A percentile compares a stretch with the other conserved stretches of the same genome.
phyloP scores from a whole-genome alignment of 208 protist genomes.

The Acanthamoeba royreba region DNA sequence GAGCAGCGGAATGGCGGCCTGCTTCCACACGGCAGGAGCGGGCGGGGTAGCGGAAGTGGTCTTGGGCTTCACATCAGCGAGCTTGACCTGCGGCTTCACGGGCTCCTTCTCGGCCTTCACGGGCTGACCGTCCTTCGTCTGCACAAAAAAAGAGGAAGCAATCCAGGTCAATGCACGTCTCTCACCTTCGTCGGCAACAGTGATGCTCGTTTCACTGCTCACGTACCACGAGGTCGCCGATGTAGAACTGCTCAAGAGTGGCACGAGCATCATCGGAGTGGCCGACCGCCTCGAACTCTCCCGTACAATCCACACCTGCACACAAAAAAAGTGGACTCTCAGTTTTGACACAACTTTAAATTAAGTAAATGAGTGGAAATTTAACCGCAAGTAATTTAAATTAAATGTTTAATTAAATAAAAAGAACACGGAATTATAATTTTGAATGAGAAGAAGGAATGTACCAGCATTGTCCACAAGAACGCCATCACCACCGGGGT shows the following conservation, averaged over 20 bases:
- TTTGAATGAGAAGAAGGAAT: neutral
- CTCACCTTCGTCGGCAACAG: too few species aligned
- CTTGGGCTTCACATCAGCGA: neutral
- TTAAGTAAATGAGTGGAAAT: neutral
- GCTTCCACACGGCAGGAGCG: neutral
- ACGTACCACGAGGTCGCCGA: slow-evolving; percentile 46
- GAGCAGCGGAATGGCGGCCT: neutral
- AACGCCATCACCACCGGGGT: slow-evolving; percentile 85
- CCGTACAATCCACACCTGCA: slow-evolving; percentile 38
- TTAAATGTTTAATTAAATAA: neutral
- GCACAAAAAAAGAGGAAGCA: neutral
- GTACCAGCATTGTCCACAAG: slow-evolving; percentile 40
- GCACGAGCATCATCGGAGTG: slow-evolving; percentile 51
- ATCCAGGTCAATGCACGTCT: neutral
- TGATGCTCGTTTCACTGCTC: neutral
- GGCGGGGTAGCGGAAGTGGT: neutral
- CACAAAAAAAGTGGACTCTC: neutral
- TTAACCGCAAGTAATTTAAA: too few species aligned
- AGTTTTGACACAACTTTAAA: neutral
- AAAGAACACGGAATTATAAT: too few species aligned
- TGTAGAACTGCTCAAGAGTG: slow-evolving; percentile 32
- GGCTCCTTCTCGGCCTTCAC: neutral
- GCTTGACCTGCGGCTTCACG: neutral
- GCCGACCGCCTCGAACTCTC: slow-evolving; percentile 56
- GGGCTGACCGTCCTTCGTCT: neutral